A percentile compares a stretch with the other conserved stretches of the same genome.
Evolutionary conservation across 1,284 basidiomycete genomes (phyloP).

Genomic region (Violaceomyces palustris): DNA sequence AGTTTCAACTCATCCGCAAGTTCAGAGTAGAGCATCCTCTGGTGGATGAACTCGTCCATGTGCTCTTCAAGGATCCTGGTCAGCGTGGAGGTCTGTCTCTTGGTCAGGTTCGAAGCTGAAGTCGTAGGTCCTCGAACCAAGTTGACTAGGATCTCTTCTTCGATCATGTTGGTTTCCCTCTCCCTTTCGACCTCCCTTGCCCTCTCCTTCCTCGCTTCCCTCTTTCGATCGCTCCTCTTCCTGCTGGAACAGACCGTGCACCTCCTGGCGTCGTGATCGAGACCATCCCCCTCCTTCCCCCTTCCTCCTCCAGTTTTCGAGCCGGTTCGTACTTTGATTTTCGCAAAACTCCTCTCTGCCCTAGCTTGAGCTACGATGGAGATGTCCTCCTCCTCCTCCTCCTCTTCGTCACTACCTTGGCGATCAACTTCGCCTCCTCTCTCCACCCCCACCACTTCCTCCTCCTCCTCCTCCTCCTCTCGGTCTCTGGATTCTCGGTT

Average conservation of each 20-base stretch:
- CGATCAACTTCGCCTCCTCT: too few species aligned
- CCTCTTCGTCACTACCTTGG: background rate
- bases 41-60: conserved; percentile 47
- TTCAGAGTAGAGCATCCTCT: conserved; percentile 42
- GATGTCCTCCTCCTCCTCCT: conserved; percentile 19
- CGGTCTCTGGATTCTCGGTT: too few species aligned
- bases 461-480: too few species aligned
- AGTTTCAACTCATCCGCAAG: conserved; percentile 49
- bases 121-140: too few species aligned
- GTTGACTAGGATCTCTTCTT: conserved; percentile 18
- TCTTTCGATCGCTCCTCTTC: conserved; percentile 6
- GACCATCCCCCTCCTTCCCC: too few species aligned
- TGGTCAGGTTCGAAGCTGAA: too few species aligned
- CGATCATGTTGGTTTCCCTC: conserved; percentile 9
- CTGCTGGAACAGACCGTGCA: conserved; percentile 24
- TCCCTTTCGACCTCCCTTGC: conserved; percentile 10
- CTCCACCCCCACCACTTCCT: too few species aligned
- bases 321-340: too few species aligned
- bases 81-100: conserved; percentile 5
- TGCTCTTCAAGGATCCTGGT: conserved; percentile 31
- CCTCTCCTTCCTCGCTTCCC: conserved; percentile 10
- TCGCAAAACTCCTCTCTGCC: conserved; percentile 9
- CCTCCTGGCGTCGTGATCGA: conserved; percentile 7
- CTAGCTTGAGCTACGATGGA: conserved; percentile 21
- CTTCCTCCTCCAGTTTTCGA: too few species aligned